These are phyloP conservation scores for Selaginella moellendorffii DNA, from an alignment of 75 land plant species.

Conservation along the genomic window DNA sequence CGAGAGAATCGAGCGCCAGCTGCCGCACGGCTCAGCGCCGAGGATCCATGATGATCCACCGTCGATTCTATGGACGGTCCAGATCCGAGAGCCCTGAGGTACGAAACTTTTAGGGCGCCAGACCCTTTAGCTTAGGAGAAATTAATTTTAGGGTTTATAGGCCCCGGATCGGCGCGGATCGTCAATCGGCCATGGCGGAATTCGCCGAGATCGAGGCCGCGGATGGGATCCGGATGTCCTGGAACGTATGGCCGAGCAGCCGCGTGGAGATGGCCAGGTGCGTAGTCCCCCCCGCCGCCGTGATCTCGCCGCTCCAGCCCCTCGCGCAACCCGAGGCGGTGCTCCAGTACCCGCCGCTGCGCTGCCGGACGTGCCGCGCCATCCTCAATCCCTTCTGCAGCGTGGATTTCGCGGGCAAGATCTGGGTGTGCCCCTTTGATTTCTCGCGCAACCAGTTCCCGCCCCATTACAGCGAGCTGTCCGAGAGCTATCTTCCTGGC, in stretches of 20 bases:
- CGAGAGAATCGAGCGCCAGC: too few relatives aligned
- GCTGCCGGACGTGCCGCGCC: slow-evolving; percentile 59
- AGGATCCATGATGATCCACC: not conserved
- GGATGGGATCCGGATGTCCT: slow-evolving; percentile 83
- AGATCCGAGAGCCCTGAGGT: not conserved
- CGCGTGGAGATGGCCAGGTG: slow-evolving; percentile 79
- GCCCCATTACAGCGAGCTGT: slow-evolving; percentile 37
- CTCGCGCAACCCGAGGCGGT: not conserved
- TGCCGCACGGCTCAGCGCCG: too few relatives aligned
- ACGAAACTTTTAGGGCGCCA: too few relatives aligned
- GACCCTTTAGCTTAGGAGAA: too few relatives aligned
- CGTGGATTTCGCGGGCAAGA: slow-evolving; percentile 70
- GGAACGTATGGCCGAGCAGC: slow-evolving; percentile 83
- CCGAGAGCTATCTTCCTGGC: slow-evolving; percentile 54
- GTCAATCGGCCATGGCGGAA: slow-evolving; percentile 87
- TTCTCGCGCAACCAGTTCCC: slow-evolving; percentile 85
- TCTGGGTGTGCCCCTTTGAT: slow-evolving; percentile 96
- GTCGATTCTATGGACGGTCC: not conserved
- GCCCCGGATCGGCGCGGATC: too few relatives aligned
- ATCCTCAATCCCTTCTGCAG: slow-evolving; percentile 58
- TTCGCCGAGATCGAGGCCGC: slow-evolving; percentile 64
- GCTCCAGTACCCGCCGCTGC: slow-evolving; percentile 73
- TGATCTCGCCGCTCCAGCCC: slow-evolving; percentile 65
- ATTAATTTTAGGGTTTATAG: too few relatives aligned
- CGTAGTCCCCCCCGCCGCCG: slow-evolving; percentile 87